phyloP scores from a whole-genome alignment of 2,329 filamentous ascomycete species.

The Trichoderma brevicompactum region DNA sequence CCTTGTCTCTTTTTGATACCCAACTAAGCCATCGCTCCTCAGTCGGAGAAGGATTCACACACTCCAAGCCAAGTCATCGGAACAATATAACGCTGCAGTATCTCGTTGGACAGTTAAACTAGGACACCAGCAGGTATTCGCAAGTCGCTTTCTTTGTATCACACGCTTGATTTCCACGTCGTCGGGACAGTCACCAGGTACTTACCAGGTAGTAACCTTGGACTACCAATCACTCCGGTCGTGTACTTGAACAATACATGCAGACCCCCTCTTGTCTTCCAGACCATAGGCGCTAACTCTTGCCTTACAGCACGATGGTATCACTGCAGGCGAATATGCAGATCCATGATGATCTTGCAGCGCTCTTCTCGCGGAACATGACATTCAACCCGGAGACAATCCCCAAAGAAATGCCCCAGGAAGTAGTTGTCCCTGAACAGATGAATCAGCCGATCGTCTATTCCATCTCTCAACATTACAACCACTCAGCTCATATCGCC shows the following conservation, averaged over 20 bases:
- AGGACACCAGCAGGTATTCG: conserved; percentile 11
- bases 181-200: not conserved
- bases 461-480: conserved; percentile 80
- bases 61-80: not conserved
- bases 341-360: conserved; percentile 79
- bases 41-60: conserved; percentile 21
- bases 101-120: conserved; percentile 7
- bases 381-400: conserved; percentile 57
- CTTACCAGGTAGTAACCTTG: not conserved
- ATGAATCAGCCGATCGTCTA: conserved; percentile 62
- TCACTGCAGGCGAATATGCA: conserved; percentile 55
- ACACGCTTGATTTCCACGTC: not conserved
- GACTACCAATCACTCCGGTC: not conserved
- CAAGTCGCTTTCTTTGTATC: conserved; percentile 10
- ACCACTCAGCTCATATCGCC: conserved; percentile 70
- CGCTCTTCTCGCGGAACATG: conserved; percentile 77
- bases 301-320: conserved; percentile 41
- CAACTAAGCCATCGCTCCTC: conserved; percentile 17
- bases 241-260: not conserved
- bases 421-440: conserved; percentile 38
- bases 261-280: conserved; percentile 1
- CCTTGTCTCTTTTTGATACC: conserved; percentile 24
- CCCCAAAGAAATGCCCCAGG: conserved; percentile 39
- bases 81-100: conserved; percentile 14
- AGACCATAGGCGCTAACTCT: conserved; percentile 13